Evolutionary conservation across 208 protist genomes (phyloP).

Genomic region (Trypanosomatidae sp.): DNA sequence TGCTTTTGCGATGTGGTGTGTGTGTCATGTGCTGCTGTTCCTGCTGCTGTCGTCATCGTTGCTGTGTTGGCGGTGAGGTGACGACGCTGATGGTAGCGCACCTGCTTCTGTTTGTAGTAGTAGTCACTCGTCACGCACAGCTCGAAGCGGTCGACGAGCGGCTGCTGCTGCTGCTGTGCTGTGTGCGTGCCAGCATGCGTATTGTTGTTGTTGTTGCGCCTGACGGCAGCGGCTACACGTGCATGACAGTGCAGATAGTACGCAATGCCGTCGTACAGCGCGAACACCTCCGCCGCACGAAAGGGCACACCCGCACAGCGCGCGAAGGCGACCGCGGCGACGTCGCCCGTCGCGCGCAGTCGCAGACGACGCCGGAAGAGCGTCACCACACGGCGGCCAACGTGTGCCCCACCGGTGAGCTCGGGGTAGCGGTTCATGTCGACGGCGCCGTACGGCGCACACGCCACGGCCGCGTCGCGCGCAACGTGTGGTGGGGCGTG

Average conservation of each 20-base stretch:
- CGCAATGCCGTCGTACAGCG: slow-evolving; percentile 39
- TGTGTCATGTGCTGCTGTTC: no score
- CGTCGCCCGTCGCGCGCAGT: no score
- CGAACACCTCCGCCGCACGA: slow-evolving; percentile 18
- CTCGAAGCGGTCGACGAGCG: slow-evolving; percentile 22
- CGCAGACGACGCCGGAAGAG: no score
- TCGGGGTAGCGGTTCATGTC: no score
- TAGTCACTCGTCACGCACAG: slow-evolving; percentile 40
- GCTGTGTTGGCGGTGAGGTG: no score
- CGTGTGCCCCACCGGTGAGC: no score
- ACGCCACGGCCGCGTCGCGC: no score
- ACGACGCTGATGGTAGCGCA: neutral
- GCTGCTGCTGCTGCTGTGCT: neutral
- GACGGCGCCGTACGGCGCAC: no score
- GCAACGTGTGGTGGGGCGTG: neutral
- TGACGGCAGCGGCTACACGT: no score
- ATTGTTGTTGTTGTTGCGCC: no score
- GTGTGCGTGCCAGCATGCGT: slow-evolving; percentile 7
- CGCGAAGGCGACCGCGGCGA: neutral
- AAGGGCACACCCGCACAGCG: slow-evolving; percentile 14
- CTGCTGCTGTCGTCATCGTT: neutral
- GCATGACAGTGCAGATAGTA: slow-evolving; percentile 25
- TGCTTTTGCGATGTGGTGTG: no score
- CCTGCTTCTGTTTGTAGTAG: slow-evolving; percentile 26
- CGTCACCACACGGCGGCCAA: no score